Base-by-base conservation (phyloP, 208 protist species). In the Wallacemonas sp. region DNA sequence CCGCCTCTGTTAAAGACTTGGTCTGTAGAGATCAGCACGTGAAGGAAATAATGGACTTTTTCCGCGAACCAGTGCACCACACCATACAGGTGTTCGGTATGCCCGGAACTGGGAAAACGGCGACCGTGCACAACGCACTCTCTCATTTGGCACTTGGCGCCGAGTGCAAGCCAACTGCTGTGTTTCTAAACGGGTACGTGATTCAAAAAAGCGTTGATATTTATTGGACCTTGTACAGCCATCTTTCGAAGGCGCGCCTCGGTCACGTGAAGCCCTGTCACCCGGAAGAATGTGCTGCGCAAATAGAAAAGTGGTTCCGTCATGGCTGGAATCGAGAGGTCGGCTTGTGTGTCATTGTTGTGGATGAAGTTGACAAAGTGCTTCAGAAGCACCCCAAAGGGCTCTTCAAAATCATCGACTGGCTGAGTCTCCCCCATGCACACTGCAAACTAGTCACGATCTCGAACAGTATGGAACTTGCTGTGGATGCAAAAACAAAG, bases 81-180 rank as follows among this genome's bases (percentile, higher is more conserved):
- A 91, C 89, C 0, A 88, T 96, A 76, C 90, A 96, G 45, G 75
- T 96, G 49, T 96, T 92, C 61, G 91, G 91, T 11, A 96, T 96
- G 91, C 91, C 91, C 21, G 91, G 91, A 22, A 96, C 91, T 4
- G 91, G 91, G 21, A 96, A 96, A 63, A 94, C 91, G 6, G 87
- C 88, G 0, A 91, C 88, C 8, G 82, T 96, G 0, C 83, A 93
- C 46, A 77, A 86, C 42, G 91, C 85, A 0, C 62, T 96, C 39
- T 30, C 87, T 11, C 72, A 79, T 36, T 33, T 93, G 53, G 84
- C 77, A 0, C 54, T 68, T n/a, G 55, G 53, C 24, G 34, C 39
- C 3, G 64, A 49, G 2, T 9, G 44, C 2, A 89, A 87, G 24
- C 82, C 82, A 6, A 94, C 88, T 1, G 84, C 91, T 15, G 84